Base-by-base conservation (phyloP, 306 rosid genomes). In the Ormosia emarginata region DNA sequence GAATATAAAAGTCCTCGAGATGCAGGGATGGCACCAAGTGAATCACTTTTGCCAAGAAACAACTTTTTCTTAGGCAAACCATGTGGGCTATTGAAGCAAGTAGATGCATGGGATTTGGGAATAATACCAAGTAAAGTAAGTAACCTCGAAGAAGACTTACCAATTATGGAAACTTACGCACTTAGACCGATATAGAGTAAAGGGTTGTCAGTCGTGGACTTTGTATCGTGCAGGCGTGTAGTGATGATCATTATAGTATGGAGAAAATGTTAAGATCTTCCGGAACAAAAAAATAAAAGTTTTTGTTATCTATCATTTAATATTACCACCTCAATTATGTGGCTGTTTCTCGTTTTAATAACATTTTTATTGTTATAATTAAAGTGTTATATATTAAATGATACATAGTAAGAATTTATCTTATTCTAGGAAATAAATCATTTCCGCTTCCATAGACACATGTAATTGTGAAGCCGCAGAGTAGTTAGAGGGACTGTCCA, bases 1-100 rank as follows among this genome's bases (percentile, higher is more conserved):
- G 47, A 24, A 67, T 43, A 40, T 41, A 8, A 5, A 24, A 43
- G 40, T 68, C 74, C 74, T 68, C 74, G 58, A 68, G 74, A 68
- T 68, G 74, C 74, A 68, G n/a, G 71, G 57, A 43, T 11, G 18
- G 17, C 24, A 66, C 34, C 34, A 30, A 10, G 58, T 5, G 75
- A 77, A 52, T 74, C 59, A 56, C 62, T 9, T 62, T 9, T 12
- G 24, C 56, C 74, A 43, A 67, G 8, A 37, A n/a, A 1, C 32
- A 11, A 10, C 5, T 11, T 67, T 7, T 8, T 37, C 8, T 40
- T 4, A 64, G 85, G 12, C 47, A 79, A 77, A 79, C 88, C 94
- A 92, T 82, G 97, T 92, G 94, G 67, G 88, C 37, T 36, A 17
- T 47, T 76, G 88, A 83, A 84, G 53, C 79, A 78, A 81, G 78